Base-by-base conservation (phyloP, 257 asterid genomes). In the Capsicum baccatum region DNA sequence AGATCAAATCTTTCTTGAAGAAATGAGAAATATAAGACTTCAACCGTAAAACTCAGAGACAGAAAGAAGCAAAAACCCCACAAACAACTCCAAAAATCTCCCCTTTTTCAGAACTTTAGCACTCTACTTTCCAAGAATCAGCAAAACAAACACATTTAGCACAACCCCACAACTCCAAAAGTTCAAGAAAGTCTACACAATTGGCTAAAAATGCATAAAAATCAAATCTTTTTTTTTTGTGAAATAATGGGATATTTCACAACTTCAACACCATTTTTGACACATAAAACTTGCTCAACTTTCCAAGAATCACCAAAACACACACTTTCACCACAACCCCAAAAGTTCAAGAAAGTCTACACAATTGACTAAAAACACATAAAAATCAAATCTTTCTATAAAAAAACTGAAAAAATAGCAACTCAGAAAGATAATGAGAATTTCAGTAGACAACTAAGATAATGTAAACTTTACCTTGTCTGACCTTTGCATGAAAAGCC, bases 231-330 rank as follows among this genome's bases (percentile, higher is more conserved):
- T 26, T 26, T 54, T 81, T 67, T 8, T 60, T 10, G 69, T 63
- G 42, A 26, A 26, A 26, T 26, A 26, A 26, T 26, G 33, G 33
- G 33, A 26, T 26, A 26, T 26, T 26, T 26, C 33, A 26, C 33
- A 26, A 26, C 33, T 66, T 66, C 6, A 66, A 74, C 85, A 82
- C 83, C 70, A 85, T 81, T 67, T 74, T 85, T 59, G 86, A 68
- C 37, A 17, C 87, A 93, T 86, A 64, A 89, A 86, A 52, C 21
- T 76, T 90, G 89, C 85, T 59, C 64, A 35, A 70, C 83, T 84
- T 87, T 50, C 81, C 88, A 86, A 90, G 88, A 85, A 88, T 89
- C 88, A 88, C 84, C 86, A 63, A 79, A 85, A 39, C 87, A 84
- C 33, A 42, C 84, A 74, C 80, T 68, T 79, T 79, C 82, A 83